A percentile compares a stretch with the other conserved stretches of the same genome.
These are phyloP conservation scores for Trichoderma parareesei DNA, from an alignment of 495 filamentous ascomycete species.

Conservation along the genomic window DNA sequence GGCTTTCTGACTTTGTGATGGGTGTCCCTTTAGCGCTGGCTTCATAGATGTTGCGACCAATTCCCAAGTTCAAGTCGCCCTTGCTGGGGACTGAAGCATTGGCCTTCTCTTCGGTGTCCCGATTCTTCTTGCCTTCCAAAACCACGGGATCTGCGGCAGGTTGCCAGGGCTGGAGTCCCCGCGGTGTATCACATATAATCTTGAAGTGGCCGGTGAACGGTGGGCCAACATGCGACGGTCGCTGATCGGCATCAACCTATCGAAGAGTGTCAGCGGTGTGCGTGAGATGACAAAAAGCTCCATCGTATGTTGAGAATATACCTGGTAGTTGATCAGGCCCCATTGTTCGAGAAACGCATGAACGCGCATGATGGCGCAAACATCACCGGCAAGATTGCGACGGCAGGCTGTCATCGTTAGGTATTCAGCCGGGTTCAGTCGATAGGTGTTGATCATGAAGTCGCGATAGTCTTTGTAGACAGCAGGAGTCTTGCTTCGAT, in stretches of 20 bases:
- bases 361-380: slow-evolving; percentile 97
- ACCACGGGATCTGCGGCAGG: slow-evolving; percentile 69
- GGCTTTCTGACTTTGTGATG: slow-evolving; percentile 42
- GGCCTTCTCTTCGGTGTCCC: slow-evolving; percentile 65
- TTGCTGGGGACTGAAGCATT: slow-evolving; percentile 58
- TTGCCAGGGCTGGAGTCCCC: slow-evolving; percentile 90
- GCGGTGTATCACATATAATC: slow-evolving; percentile 86
- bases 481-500: slow-evolving; percentile 94
- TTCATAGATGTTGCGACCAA: slow-evolving; percentile 93
- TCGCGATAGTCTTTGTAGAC: slow-evolving; percentile 98
- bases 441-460: slow-evolving; percentile 99
- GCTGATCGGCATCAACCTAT: slow-evolving; percentile 89
- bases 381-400: slow-evolving; percentile 91
- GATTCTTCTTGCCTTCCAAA: slow-evolving; percentile 58
- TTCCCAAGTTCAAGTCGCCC: slow-evolving; percentile 75
- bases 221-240: slow-evolving; percentile 90
- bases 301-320: slow-evolving; percentile 27
- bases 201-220: slow-evolving; percentile 97
- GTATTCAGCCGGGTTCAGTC: slow-evolving; percentile 90
- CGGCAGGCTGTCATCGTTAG: slow-evolving; percentile 96
- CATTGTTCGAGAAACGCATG: slow-evolving; percentile 98
- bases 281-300: neutral
- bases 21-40: slow-evolving; percentile 79
- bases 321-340: slow-evolving; percentile 98
- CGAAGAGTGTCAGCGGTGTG: slow-evolving; percentile 20